Evolutionary conservation across 148 eudicot species (phyloP), one percentile per base, ranked within the genome.

Genomic region (Cornus suecica): DNA sequence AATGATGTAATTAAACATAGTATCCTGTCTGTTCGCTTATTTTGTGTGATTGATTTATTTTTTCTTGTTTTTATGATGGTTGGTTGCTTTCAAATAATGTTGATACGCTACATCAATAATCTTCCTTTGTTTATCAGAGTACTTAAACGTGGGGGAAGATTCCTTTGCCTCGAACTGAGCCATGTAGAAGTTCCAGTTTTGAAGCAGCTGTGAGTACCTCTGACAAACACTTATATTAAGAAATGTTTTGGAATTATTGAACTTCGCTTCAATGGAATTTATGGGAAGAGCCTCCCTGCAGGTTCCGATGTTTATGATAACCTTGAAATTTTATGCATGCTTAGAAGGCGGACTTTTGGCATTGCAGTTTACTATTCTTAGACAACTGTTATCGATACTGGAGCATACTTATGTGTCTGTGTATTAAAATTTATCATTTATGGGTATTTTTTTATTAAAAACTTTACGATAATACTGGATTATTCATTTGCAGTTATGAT

Each of bases 101-200:
- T 13, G 32, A 34, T 25, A 20, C 66, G 74, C 73, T 34, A 31
- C 30, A 42, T 78, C 15, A 29, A n/a, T 51, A 64, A 32, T 81
- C 70, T 64, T 78, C 61, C 60, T 70, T 74, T 81, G 30, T 74
- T 68, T 76, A 56, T 54, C 86, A 95, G 99, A 91, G 93, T 95
- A 71, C 88, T 95, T 31, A 89, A 81, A 85, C 89, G 52, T 37
- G 99, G 99, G 81, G 99, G 99, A 79, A 80, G 99, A 74, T 95
- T 95, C 83, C 97, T 95, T 68, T 95, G 99, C 84, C 97, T 95
- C 70, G 99, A 95, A 81, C 83, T 95, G 83, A 95, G 99, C 85
- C 97, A 90, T 86, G 99, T 95, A 5, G 88, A 95, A 65, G 48
- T 74, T 74, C 97, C 97, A 8, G 61, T 87, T 70, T 93, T 92